Evolutionary conservation across 2,329 filamentous ascomycete genomes (phyloP), one percentile per base, ranked within the genome.

Genomic region (Pyrenophora graminea): DNA sequence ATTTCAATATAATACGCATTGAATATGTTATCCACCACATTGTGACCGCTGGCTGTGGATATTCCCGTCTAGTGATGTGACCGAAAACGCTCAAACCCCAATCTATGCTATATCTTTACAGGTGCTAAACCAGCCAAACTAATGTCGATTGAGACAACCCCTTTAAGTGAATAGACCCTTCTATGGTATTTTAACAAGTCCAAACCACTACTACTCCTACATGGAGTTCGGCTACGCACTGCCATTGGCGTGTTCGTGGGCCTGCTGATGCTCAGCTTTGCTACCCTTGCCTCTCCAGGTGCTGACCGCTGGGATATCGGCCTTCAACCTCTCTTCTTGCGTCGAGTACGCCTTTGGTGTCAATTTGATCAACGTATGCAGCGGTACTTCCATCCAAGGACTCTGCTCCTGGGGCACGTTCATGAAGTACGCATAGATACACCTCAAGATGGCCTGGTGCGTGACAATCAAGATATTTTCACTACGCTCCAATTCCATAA

Each of bases 361-460:
- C 44, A 99, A 82, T 77, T 97, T 97, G 77, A 99, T 97, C 40
- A 99, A 81, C 7, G 91, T 96, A 74, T 99, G 94, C 55, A 99
- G 81, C 6, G 94, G 94, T 7, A 99, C 94, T 68, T 97, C 93
- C 89, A 97, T 96, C 94, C 94, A 99, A 0, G 94, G 94, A 61
- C 89, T 94, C 75, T 90, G 85, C 64, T 92, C 86, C 74, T 97
- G 94, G 47, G 91, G 88, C 67, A 94, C 91, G 68, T 97, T 96
- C 89, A 97, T 96, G 74, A 97, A 99, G 75, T 99, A 99, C 25
- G 94, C 91, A 70, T 97, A 99, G 66, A 99, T 96, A 79, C 94
- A 99, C 53, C 94, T 86, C 56, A 99, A 80, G 30, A 99, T 93
- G 12, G 94, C 94, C 77, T 99, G 94, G 73, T 99, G 94, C 3